Conservation (phyloP, 2,329 filamentous ascomycete species). For the Nothomitra cinnamomea region DNA sequence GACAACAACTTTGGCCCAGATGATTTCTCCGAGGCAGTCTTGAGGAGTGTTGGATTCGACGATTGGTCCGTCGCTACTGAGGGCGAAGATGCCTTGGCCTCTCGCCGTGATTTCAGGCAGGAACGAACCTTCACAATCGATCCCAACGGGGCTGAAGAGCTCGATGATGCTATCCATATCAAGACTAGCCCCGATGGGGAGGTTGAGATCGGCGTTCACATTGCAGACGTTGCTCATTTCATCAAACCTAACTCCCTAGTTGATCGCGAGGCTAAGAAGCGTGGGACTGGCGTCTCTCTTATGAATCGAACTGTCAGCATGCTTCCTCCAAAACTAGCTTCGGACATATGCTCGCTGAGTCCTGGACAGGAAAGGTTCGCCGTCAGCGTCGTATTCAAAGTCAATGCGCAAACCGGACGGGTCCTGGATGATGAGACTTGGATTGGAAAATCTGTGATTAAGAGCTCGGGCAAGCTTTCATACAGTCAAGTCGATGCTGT, state of each 20-base stretch:
- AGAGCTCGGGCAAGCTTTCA: slow-evolving; percentile 71
- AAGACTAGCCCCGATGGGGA: slow-evolving; percentile 69
- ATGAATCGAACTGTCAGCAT: slow-evolving; percentile 79
- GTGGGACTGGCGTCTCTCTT: slow-evolving; percentile 86
- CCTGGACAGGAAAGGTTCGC: slow-evolving; percentile 82
- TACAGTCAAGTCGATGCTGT: slow-evolving; percentile 77
- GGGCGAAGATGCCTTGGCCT: slow-evolving; percentile 52
- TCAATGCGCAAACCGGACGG: slow-evolving; percentile 62
- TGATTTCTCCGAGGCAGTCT: slow-evolving; percentile 90
- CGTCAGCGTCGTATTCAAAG: slow-evolving; percentile 82
- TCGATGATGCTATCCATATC: slow-evolving; percentile 86
- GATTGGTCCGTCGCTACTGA: slow-evolving; percentile 82
- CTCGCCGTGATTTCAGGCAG: slow-evolving; percentile 75
- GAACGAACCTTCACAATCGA: slow-evolving; percentile 88
- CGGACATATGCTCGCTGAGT: slow-evolving; percentile 72
- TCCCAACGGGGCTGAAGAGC: slow-evolving; percentile 69
- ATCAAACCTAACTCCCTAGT: slow-evolving; percentile 92
- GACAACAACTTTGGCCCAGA: slow-evolving; percentile 99
- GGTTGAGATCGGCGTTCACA: slow-evolving; percentile 87
- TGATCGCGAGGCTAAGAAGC: slow-evolving; percentile 94
- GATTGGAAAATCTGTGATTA: slow-evolving; percentile 87
- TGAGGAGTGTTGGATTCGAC: slow-evolving; percentile 80
- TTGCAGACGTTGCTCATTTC: slow-evolving; percentile 90
- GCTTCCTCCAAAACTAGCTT: slow-evolving; percentile 70
- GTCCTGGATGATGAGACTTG: slow-evolving; percentile 76